These are phyloP conservation scores for Biscutella laevigata DNA, from an alignment of 441 rosid species.

Conservation along the genomic window DNA sequence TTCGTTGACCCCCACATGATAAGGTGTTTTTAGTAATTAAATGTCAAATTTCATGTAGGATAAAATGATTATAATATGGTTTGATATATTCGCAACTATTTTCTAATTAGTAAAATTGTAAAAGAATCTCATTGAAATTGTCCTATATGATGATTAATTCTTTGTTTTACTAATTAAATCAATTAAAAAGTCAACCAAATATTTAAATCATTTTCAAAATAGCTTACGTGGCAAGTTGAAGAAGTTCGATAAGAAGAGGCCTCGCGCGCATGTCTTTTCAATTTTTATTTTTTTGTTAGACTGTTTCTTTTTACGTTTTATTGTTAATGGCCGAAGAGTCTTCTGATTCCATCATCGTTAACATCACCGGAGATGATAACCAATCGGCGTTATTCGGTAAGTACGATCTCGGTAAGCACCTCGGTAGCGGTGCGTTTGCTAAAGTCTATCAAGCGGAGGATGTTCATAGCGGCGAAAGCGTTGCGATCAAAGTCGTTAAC, in stretches of 20 bases:
- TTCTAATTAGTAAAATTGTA: background rate
- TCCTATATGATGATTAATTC: background rate
- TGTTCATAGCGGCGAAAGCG: constrained; percentile 29
- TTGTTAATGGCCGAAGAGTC: constrained; percentile 21
- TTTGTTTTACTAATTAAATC: background rate
- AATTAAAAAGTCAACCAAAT: background rate
- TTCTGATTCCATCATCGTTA: constrained; percentile 24
- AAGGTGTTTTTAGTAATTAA: background rate
- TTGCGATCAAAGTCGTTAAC: constrained; percentile 41
- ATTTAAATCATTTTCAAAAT: background rate
- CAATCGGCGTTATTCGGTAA: constrained; percentile 31
- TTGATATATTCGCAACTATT: background rate
- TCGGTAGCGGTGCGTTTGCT: constrained; percentile 41
- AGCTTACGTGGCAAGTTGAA: constrained; percentile 14
- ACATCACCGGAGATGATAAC: constrained; percentile 24
- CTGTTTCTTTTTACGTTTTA: background rate
- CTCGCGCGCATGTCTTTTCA: constrained; percentile 20
- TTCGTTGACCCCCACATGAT: constrained; percentile 5
- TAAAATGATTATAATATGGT: background rate
- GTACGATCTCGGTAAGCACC: constrained; percentile 34
- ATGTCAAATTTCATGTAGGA: background rate
- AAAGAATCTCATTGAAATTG: constrained; percentile 9
- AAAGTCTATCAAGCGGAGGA: constrained; percentile 41
- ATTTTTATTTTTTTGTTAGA: background rate
- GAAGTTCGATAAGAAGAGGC: constrained; percentile 14